Base-by-base conservation (phyloP, 768 basidiomycete genomes). In the Russula abietina region DNA sequence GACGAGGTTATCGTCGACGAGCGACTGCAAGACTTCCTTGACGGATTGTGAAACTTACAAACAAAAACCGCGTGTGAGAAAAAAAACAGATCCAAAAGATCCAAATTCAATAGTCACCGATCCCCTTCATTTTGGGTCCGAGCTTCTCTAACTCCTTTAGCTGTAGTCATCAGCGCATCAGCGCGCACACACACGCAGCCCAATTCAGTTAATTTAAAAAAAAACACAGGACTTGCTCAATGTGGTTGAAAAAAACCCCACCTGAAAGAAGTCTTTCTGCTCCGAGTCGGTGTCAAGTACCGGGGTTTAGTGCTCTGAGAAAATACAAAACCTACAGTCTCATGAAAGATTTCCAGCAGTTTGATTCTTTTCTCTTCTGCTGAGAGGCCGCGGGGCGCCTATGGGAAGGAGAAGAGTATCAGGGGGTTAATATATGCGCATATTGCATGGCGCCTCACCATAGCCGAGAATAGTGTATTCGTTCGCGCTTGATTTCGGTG, bases 61-160 rank as follows among this genome's bases (percentile, higher is more conserved):
- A 39, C 38, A 38, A 16, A 16, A 17, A 39, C 16, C 16, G 3
- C 28, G 2, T 5, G 28, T 30, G 28, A 30, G 28, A 39, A 17
- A 17, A 39, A 39, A 5, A 39, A 17, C 16, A 39, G 3, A 2
- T 30, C 30, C 16, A 17, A 55, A 55, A 11, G 41, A 9, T 43
- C 16, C 16, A 17, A 17, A 30, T 30, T 30, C n/a, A n/a, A n/a
- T 38, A 66, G 74, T 62, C 73, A 92, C 92, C 90, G 57, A 97
- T 93, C 24, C 93, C 93, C 71, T 95, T 96, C 77, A 89, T 78
- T 73, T 94, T 95, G 17, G 89, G 86, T 0, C 83, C 90, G 9
- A 89, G 78, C 72, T 94, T 96, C 74, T 98, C 95, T 24, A 97
- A 79, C 68, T 98, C 95, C 72, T 96, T 97, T 53, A 98, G 79